Percentiles rank a stretch among this genome's conserved stretches.
Evolutionary conservation across 1,284 basidiomycete genomes (phyloP).

Genomic region (Malassezia slooffiae): DNA sequence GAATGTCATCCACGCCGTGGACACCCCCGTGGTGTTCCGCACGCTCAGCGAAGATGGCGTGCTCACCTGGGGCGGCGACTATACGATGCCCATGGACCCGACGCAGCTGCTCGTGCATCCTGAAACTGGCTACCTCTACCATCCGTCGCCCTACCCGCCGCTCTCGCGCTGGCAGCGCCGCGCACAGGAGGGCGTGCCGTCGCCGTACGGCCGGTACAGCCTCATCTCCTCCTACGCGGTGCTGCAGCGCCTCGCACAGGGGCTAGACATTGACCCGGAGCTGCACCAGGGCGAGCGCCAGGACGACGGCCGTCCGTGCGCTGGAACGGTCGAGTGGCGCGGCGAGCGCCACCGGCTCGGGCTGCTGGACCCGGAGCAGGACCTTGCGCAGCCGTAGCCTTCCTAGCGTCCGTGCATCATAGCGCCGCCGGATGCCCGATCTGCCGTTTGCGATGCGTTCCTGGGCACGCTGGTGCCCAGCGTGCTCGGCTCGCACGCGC

Average conservation of each 20-base stretch:
- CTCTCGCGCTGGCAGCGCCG: not conserved
- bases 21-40: slow-evolving; percentile 44
- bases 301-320: not conserved
- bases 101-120: slow-evolving; percentile 14
- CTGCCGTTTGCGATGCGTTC: too few species aligned
- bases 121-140: slow-evolving; percentile 12
- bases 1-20: slow-evolving; percentile 38
- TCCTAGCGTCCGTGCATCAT: too few species aligned
- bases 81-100: slow-evolving; percentile 2
- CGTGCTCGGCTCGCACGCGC: too few species aligned
- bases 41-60: slow-evolving; percentile 17
- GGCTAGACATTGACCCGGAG: slow-evolving; percentile 12
- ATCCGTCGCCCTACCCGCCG: slow-evolving; percentile 8
- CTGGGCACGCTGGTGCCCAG: too few species aligned
- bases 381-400: too few species aligned
- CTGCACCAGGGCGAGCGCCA: too few species aligned
- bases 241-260: slow-evolving; percentile 7
- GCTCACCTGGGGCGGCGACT: slow-evolving; percentile 12
- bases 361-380: not conserved
- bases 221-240: slow-evolving; percentile 11
- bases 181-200: slow-evolving; percentile 1
- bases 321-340: slow-evolving; percentile 4
- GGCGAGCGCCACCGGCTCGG: not conserved
- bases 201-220: slow-evolving; percentile 11
- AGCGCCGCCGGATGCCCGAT: too few species aligned